phyloP scores from a whole-genome alignment of 306 rosid genomes.

The Glycine soja region DNA sequence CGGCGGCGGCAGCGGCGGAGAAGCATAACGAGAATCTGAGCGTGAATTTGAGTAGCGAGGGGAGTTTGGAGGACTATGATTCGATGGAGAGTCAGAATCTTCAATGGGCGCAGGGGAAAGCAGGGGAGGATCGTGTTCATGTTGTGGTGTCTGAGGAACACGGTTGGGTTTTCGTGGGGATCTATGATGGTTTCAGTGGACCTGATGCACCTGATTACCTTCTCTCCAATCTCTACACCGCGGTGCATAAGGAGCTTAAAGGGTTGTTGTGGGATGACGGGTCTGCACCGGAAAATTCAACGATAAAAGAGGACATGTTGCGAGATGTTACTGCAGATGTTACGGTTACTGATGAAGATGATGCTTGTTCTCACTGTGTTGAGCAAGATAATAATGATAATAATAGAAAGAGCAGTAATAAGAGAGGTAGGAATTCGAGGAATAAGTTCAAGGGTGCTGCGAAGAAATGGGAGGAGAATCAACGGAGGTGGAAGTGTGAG shows the following conservation, averaged over 20 bases:
- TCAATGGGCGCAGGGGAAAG: constrained; percentile 99
- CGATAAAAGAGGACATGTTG: neutral
- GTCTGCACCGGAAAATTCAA: constrained; percentile 44
- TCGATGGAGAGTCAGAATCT: constrained; percentile 83
- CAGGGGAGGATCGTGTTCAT: constrained; percentile 97
- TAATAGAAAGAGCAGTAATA: constrained; percentile 46
- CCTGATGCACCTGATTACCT: constrained; percentile 98
- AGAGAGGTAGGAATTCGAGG: constrained; percentile 51
- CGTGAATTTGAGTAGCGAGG: constrained; percentile 89
- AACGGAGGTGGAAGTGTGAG: constrained; percentile 90
- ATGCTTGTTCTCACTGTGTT: constrained; percentile 65
- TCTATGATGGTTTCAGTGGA: constrained; percentile 95
- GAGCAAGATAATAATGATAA: constrained; percentile 55
- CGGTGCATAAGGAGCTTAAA: constrained; percentile 83
- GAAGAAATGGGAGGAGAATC: constrained; percentile 88
- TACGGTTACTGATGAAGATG: constrained; percentile 51
- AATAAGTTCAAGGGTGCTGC: constrained; percentile 63
- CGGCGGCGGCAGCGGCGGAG: constrained; percentile 36
- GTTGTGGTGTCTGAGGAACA: constrained; percentile 97
- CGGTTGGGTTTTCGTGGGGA: constrained; percentile 98
- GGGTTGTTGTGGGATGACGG: constrained; percentile 92
- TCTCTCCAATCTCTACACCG: constrained; percentile 71
- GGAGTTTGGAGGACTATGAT: constrained; percentile 88
- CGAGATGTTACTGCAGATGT: constrained; percentile 18
- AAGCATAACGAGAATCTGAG: constrained; percentile 84